phyloP scores from a whole-genome alignment of 495 filamentous ascomycete genomes.

The Aspergillus steynii region DNA sequence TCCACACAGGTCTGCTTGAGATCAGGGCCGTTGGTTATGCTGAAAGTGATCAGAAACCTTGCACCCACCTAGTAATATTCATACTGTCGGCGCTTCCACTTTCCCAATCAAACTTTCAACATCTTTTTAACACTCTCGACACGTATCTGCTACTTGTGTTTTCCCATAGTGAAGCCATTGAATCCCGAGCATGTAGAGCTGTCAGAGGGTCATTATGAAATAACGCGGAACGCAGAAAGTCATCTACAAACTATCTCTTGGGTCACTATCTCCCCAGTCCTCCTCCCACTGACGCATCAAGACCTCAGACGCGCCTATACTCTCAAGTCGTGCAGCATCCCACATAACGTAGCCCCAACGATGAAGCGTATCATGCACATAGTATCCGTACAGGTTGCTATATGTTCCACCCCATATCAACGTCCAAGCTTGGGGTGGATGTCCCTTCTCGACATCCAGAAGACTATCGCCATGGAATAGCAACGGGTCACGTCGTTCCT shows the following conservation, averaged over 20 bases:
- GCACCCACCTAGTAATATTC: too few species aligned
- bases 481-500: conserved; percentile 8
- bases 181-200: too few species aligned
- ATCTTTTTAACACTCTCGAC: too few species aligned
- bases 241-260: neutral
- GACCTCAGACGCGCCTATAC: conserved; percentile 7
- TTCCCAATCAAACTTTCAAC: too few species aligned
- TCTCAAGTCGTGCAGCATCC: conserved; percentile 19
- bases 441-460: neutral
- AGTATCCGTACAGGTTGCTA: conserved; percentile 19
- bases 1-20: too few species aligned
- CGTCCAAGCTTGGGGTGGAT: conserved; percentile 26
- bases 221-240: too few species aligned
- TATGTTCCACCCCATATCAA: conserved; percentile 18
- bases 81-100: too few species aligned
- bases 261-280: neutral
- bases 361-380: conserved; percentile 2
- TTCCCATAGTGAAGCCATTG: too few species aligned
- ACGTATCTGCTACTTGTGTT: too few species aligned
- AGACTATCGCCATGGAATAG: conserved; percentile 20
- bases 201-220: too few species aligned
- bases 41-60: too few species aligned
- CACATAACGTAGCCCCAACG: conserved; percentile 26
- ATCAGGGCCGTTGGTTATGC: too few species aligned
- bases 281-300: conserved; percentile 8